phyloP scores from a whole-genome alignment of 129 eudicot species.

The Chrysanthemum makinoi region DNA sequence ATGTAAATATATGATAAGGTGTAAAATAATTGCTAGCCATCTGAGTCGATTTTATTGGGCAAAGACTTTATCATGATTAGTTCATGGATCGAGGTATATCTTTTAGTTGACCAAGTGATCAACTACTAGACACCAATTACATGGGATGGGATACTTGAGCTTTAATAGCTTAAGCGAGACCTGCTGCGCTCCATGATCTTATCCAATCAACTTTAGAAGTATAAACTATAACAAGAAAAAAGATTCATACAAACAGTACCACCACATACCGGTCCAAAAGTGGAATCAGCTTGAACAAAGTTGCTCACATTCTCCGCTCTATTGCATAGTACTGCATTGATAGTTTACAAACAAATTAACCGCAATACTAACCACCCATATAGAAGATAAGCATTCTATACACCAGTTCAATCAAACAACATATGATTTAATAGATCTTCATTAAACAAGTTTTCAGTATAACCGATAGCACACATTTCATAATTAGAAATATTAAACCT shows the following conservation, averaged over 20 bases:
- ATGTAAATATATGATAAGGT: no score
- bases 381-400: background rate
- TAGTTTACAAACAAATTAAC: conserved; percentile 14
- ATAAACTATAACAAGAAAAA: background rate
- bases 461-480: background rate
- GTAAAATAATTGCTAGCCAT: no score
- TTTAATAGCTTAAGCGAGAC: no score
- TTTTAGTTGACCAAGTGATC: no score
- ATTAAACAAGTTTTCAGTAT: background rate
- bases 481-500: conserved; percentile 9
- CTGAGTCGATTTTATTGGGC: no score
- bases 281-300: conserved; percentile 67
- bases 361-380: background rate
- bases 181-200: background rate
- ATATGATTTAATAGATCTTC: background rate
- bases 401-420: conserved; percentile 20
- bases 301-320: conserved; percentile 86
- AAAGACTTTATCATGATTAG: no score
- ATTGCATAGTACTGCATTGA: conserved; percentile 64
- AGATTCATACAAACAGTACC: background rate
- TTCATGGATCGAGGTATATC: no score
- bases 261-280: conserved; percentile 68
- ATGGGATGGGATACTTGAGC: no score
- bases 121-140: no score
- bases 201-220: background rate